Percentiles rank a stretch among this genome's conserved stretches.
These are phyloP conservation scores for Chalara sp. DNA, from an alignment of 2,329 filamentous ascomycete genomes.

Conservation along the genomic window DNA sequence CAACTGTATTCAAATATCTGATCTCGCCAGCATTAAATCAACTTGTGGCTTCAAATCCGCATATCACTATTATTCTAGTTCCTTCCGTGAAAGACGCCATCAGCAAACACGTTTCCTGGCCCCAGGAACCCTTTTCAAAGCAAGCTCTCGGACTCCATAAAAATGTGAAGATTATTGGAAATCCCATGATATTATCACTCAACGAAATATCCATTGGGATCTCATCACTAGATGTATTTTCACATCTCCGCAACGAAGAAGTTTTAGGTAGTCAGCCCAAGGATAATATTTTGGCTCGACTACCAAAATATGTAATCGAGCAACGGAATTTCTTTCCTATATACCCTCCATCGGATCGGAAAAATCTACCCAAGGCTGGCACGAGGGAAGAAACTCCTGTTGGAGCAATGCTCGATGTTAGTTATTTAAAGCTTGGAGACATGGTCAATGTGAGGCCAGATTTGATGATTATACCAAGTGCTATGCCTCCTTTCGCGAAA, in stretches of 20 bases:
- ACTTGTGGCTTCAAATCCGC: slow-evolving; percentile 64
- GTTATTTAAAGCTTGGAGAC: slow-evolving; percentile 82
- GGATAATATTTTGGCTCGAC: slow-evolving; percentile 46
- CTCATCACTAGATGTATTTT: slow-evolving; percentile 77
- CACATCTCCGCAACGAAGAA: slow-evolving; percentile 74
- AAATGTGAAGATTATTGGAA: slow-evolving; percentile 70
- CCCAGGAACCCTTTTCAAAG: slow-evolving; percentile 62
- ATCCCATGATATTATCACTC: slow-evolving; percentile 81
- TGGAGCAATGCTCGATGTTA: slow-evolving; percentile 74
- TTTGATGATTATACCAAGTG: slow-evolving; percentile 74
- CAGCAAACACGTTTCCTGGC: slow-evolving; percentile 81
- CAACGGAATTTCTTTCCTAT: slow-evolving; percentile 88
- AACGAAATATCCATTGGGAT: slow-evolving; percentile 83
- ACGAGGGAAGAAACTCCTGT: slow-evolving; percentile 53
- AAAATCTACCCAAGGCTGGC: slow-evolving; percentile 58
- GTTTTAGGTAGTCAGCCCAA: slow-evolving; percentile 47
- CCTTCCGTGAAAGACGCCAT: slow-evolving; percentile 80
- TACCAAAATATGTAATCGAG: slow-evolving; percentile 73
- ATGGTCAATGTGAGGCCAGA: slow-evolving; percentile 84
- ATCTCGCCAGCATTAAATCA: slow-evolving; percentile 67
- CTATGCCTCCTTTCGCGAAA: slow-evolving; percentile 80
- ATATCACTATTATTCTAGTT: slow-evolving; percentile 72
- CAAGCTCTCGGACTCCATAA: slow-evolving; percentile 76
- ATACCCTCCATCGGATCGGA: slow-evolving; percentile 71
- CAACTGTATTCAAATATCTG: slow-evolving; percentile 75